Evolutionary conservation across 805 yeast species (phyloP), one percentile per base, ranked within the genome.

Genomic region (Huiozyma sinensis): DNA sequence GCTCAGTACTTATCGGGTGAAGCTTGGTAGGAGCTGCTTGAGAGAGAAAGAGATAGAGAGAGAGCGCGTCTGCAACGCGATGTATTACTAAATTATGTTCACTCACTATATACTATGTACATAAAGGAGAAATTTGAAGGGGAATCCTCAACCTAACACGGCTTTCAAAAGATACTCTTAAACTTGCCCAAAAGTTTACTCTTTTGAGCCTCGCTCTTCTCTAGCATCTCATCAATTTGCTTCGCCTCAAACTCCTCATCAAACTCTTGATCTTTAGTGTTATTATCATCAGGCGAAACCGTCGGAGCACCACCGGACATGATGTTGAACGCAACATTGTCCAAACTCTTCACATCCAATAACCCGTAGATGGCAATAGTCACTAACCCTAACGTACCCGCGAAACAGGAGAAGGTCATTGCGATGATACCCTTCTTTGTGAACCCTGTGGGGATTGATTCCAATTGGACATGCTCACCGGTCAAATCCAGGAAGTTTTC

Each of bases 351-450:
- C 24, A 17, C 72, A 52, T 89, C 97, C 57, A 87, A 72, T 70
- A 84, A 65, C 68, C 98, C 98, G 66, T 90, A 92, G 63, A 79
- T 56, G 40, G 83, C 74, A 58, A 92, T 85, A 52, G 81, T 73
- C 45, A 68, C 70, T 66, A 89, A 68, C 65, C 98, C 98, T 13
- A 86, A 65, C 50, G 86, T 60, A 58, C 92, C 98, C 41, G 95
- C 76, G 54, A 90, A 57, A 71, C 85, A 77, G 6, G 96, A 86
- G 73, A 92, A 90, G 13, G 83, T 90, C 64, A 92, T 69, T 9
- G 97, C 97, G 43, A 90, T 95, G 61, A 83, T 81, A 71, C 98
- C 98, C 61, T 83, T 80, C 46, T 95, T 85, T 41, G 97, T 90
- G 76, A 92, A 92, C 13, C 97, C 97, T 38, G 72, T 60, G 39